Evolutionary conservation across 2,329 filamentous ascomycete genomes (phyloP).

Genomic region (Aspergillus clavatus): DNA sequence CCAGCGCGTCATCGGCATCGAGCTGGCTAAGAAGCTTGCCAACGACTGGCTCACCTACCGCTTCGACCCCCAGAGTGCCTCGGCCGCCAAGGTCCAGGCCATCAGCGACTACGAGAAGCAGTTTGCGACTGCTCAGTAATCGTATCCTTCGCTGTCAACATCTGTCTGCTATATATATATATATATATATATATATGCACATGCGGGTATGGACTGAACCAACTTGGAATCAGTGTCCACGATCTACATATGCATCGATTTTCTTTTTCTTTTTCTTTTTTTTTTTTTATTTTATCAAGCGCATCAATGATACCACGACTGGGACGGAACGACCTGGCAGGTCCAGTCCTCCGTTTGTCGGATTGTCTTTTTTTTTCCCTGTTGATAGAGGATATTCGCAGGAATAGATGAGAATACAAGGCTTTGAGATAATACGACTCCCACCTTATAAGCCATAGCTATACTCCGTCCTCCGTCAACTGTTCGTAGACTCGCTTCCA

Average conservation of each 20-base stretch:
- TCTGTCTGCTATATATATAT: not conserved
- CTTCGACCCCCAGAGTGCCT: conserved; percentile 65
- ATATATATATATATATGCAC: not conserved
- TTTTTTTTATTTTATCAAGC: conserved; percentile 16
- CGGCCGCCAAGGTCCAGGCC: conserved; percentile 55
- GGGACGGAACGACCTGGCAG: conserved; percentile 15
- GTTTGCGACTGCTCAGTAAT: conserved; percentile 19
- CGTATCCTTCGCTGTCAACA: not conserved
- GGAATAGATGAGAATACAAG: too few relatives aligned
- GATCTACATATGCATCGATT: too few relatives aligned
- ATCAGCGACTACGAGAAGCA: conserved; percentile 43
- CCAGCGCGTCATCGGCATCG: conserved; percentile 74
- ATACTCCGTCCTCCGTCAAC: too few relatives aligned
- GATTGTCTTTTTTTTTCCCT: conserved; percentile 2
- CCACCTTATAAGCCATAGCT: too few relatives aligned
- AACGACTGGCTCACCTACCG: conserved; percentile 80
- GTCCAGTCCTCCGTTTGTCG: conserved; percentile 11
- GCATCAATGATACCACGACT: conserved; percentile 29
- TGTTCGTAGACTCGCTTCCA: too few relatives aligned
- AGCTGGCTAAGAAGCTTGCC: conserved; percentile 70
- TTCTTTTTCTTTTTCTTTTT: too few relatives aligned
- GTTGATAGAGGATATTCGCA: not conserved
- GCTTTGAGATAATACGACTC: too few relatives aligned
- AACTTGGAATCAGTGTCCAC: too few relatives aligned
- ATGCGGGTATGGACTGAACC: too few relatives aligned